Evolutionary conservation across 495 filamentous ascomycete genomes (phyloP), one percentile per base, ranked within the genome.

Genomic region (Trichoderma reesei): DNA sequence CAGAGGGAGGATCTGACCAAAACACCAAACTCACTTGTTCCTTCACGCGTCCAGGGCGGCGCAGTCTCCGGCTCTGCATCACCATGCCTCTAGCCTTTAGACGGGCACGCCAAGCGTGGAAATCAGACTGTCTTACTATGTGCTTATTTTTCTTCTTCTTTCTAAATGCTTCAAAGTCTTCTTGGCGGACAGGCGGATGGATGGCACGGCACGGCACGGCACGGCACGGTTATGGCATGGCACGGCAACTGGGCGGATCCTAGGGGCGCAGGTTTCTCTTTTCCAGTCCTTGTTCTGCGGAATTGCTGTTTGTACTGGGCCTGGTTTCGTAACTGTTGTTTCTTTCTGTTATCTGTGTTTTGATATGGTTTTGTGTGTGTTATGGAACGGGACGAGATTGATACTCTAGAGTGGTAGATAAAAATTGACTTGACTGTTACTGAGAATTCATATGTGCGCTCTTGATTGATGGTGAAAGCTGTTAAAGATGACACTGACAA

Each of bases 121-220:
- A 39, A 26, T 41, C 36, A 41, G 16, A 26, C 14, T 39, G 59
- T 41, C 36, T 41, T 41, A 38, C 18, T 61, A 34, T 41, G 6
- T 20, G 39, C 36, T 3, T 38, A 11, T 60, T 31, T 59, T 59
- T 59, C 41, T 14, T 18, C 20, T 60, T 61, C 20, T 41, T 20
- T 60, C 38, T 39, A 39, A 39, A 39, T 39, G 38, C 38, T 39
- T 39, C 38, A 39, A 26, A 39, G 38, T 39, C 38, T 54, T 18
- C 31, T 60, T 60, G 56, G 56, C 56, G 37, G 37, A 61, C n/a
- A 14, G 59, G 36, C 36, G 39, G 39, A 61, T 61, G 59, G 59
- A 61, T 14, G 51, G 51, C 5, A 56, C 26, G 51, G 51, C 11
- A 56, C 26, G 31, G 18, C 38, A 39, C 38, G 38, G 38, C 38